Evolutionary conservation across 441 rosid species (phyloP), one percentile per base, ranked within the genome.

Genomic region (Erodium trifolium): DNA sequence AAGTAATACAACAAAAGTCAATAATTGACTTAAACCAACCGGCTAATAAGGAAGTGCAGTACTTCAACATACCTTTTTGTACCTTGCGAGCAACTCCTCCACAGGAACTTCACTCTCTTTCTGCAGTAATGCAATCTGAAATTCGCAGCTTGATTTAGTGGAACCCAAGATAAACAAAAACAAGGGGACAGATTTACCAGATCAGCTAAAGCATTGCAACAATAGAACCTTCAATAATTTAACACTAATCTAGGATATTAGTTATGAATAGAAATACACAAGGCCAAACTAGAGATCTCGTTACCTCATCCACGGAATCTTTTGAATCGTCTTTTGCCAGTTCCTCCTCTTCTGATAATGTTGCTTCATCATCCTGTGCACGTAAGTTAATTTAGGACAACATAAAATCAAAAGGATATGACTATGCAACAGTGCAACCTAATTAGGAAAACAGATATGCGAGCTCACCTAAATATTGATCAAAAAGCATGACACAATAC

Each of bases 31-130:
- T 41, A 39, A 67, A 70, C 53, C 17, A 43, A 9, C 37, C 55
- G 67, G 31, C 60, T 31, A 2, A 70, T 45, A 73, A 49, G 75
- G 67, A 80, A 68, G 74, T 64, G 63, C 71, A 77, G 75, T 65
- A 73, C 62, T 70, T 82, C 17, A 67, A 79, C 94, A 75, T 91
- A 95, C 99, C 98, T 92, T 83, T 81, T 79, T 92, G 85, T 92
- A 95, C 97, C 93, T 89, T 80, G 93, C 89, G 82, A 92, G 93
- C 86, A 95, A 80, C 77, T 85, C 93, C 82, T 89, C 93, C 73
- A 96, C 68, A 9, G 98, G 87, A 59, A 88, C 84, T 79, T 93
- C 98, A 77, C 92, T 89, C 84, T 96, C 98, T 81, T 82, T 89
- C 74, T 91, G 91, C 81, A 96, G 85, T 74, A 96, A 74, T 5